phyloP scores from a whole-genome alignment of 2,329 filamentous ascomycete genomes.

The Scolecobasidium constrictum region DNA sequence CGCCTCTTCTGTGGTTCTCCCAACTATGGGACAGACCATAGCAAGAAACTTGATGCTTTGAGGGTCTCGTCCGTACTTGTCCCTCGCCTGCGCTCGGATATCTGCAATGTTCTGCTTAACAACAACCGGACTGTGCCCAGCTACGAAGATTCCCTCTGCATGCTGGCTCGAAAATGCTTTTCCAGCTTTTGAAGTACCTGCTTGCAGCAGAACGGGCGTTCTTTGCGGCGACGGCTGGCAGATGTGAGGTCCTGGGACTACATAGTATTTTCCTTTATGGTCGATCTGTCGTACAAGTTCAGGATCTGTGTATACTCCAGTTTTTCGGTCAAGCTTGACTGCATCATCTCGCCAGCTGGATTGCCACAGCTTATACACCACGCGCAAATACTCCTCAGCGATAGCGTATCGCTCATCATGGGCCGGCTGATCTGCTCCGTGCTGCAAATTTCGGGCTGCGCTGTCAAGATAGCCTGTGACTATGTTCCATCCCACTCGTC shows the following conservation, averaged over 20 bases:
- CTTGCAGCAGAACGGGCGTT: constrained; percentile 59
- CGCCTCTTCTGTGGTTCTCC: constrained; percentile 55
- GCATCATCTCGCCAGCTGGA: constrained; percentile 59
- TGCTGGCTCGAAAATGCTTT: constrained; percentile 59
- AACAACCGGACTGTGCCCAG: constrained; percentile 51
- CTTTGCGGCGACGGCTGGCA: constrained; percentile 56
- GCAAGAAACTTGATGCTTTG: constrained; percentile 56
- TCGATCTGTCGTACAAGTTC: constrained; percentile 52
- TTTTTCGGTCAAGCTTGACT: constrained; percentile 47
- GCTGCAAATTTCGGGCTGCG: constrained; percentile 53
- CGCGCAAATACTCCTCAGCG: constrained; percentile 53
- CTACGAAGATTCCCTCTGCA: constrained; percentile 61
- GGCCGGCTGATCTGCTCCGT: constrained; percentile 46
- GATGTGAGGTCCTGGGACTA: constrained; percentile 54
- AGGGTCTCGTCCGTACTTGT: constrained; percentile 45
- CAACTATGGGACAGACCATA: constrained; percentile 54
- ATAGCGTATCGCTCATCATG: constrained; percentile 57
- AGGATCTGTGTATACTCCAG: constrained; percentile 49
- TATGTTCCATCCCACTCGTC: constrained; percentile 36
- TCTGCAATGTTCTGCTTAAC: constrained; percentile 53
- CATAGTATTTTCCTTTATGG: constrained; percentile 54
- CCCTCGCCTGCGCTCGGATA: constrained; percentile 45
- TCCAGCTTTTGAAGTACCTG: constrained; percentile 55
- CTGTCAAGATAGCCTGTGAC: constrained; percentile 60
- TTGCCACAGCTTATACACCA: constrained; percentile 57